Percentiles rank a stretch among this genome's conserved stretches.
phyloP scores from a whole-genome alignment of 305 asterid genomes.

The Nicotiana rustica region DNA sequence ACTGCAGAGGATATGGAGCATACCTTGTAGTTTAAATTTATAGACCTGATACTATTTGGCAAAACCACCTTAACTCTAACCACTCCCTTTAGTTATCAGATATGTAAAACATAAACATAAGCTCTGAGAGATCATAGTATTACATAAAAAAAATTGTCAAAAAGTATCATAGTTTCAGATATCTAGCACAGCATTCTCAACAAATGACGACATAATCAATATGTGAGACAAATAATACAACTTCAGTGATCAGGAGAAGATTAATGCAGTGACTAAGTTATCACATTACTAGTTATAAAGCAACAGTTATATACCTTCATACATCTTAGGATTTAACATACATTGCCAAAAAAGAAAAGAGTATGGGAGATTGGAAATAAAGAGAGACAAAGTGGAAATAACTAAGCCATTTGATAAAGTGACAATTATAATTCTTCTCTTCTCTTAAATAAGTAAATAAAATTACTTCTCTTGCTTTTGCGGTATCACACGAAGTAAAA shows the following conservation, averaged over 20 bases:
- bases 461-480: conserved; percentile 10
- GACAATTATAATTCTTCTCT: background rate
- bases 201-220: background rate
- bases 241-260: background rate
- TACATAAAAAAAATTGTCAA: background rate
- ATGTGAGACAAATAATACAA: conserved; percentile 23
- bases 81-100: conserved; percentile 22
- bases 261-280: conserved; percentile 8
- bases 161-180: background rate
- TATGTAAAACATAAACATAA: background rate
- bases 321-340: background rate
- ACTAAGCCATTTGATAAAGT: background rate
- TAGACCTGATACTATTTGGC: conserved; percentile 6
- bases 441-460: background rate
- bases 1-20: conserved; percentile 17
- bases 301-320: background rate
- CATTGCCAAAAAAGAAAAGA: background rate
- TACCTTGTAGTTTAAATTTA: background rate
- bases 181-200: conserved; percentile 4
- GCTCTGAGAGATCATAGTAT: background rate
- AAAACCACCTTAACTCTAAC: background rate
- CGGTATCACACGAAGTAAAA: conserved; percentile 14
- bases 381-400: background rate
- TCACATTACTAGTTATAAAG: conserved; percentile 15
- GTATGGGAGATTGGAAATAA: conserved; percentile 4